Conservation (phyloP, 164 flowering plant genomes). For the Stephania japonica region DNA sequence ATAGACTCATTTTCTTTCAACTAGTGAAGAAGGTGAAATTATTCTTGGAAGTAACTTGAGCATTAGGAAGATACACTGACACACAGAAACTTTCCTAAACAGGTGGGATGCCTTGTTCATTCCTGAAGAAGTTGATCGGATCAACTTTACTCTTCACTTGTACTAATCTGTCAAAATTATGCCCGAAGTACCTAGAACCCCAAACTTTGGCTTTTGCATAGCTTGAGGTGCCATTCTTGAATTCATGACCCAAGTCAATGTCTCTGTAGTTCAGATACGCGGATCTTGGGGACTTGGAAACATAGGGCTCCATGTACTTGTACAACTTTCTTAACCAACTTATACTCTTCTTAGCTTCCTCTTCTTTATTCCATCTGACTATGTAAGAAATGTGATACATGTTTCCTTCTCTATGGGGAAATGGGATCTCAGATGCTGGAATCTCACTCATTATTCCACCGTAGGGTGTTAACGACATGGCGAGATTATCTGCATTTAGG, state of each 20-base stretch:
- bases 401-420: conserved; percentile 2
- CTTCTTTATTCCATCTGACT: not conserved
- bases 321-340: not conserved
- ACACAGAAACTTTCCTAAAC: not conserved
- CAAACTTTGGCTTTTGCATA: conserved; percentile 18
- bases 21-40: not conserved
- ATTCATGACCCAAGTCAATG: conserved; percentile 8
- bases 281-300: not conserved
- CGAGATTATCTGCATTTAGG: not conserved
- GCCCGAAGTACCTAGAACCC: conserved; percentile 19
- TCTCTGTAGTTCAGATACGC: conserved; percentile 7
- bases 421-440: not conserved
- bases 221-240: conserved; percentile 8
- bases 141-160: conserved; percentile 32
- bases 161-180: conserved; percentile 31
- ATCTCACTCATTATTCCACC: conserved; percentile 5
- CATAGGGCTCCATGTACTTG: not conserved
- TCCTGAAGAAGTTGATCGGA: conserved; percentile 33
- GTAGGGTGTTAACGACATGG: not conserved
- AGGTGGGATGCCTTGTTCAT: conserved; percentile 13
- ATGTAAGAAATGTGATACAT: not conserved
- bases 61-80: not conserved
- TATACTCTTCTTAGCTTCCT: not conserved
- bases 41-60: not conserved
- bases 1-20: no score